Percentiles rank a stretch among this genome's conserved stretches.
These are phyloP conservation scores for Acer negundo DNA, from an alignment of 345 rosid genomes.

Conservation along the genomic window DNA sequence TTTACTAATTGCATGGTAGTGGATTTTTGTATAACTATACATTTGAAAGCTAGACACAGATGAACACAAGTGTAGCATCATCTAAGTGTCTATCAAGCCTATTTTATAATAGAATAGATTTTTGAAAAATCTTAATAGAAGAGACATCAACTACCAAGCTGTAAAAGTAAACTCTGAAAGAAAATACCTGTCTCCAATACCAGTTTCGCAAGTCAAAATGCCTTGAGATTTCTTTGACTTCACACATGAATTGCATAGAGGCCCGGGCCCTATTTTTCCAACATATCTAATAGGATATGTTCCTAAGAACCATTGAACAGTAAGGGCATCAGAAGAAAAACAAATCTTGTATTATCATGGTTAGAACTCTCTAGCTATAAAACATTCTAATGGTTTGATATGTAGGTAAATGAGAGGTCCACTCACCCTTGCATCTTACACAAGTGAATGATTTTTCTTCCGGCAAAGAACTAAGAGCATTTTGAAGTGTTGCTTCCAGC, in stretches of 20 bases:
- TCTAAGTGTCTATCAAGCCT: not conserved
- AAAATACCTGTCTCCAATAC: conserved; percentile 43
- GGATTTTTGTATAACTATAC: too few relatives aligned
- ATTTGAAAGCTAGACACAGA: too few relatives aligned
- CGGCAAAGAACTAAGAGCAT: conserved; percentile 55
- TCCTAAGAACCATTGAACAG: conserved; percentile 43
- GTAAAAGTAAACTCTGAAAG: not conserved
- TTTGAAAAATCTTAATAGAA: not conserved
- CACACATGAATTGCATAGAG: conserved; percentile 70
- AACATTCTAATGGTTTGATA: not conserved
- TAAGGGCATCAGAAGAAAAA: conserved; percentile 18
- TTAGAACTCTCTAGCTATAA: not conserved
- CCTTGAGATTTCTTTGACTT: conserved; percentile 49
- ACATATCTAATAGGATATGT: conserved; percentile 56
- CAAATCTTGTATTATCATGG: conserved; percentile 13
- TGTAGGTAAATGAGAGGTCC: conserved; percentile 6
- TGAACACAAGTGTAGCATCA: too few relatives aligned
- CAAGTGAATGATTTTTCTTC: conserved; percentile 70
- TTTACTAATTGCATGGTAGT: too few relatives aligned
- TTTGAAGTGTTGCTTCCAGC: conserved; percentile 70
- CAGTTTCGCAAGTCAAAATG: conserved; percentile 32
- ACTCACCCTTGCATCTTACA: conserved; percentile 80
- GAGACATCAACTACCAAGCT: conserved; percentile 15
- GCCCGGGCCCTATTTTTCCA: conserved; percentile 81
- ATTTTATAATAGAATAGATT: not conserved